Base-by-base conservation (phyloP, 306 rosid genomes). In the Lupinus albus region DNA sequence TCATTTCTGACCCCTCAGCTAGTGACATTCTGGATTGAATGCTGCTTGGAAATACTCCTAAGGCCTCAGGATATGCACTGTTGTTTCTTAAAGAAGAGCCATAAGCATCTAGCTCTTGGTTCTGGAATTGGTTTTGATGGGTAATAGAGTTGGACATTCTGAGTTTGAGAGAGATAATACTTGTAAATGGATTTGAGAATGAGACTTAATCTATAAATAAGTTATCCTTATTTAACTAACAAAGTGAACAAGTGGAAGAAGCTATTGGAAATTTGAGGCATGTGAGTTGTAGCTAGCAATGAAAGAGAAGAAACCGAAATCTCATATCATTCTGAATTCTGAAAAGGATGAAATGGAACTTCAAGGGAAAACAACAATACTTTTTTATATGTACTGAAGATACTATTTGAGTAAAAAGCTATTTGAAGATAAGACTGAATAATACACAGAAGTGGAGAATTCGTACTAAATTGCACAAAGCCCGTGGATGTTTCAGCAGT, bases 101-200 rank as follows among this genome's bases (percentile, higher is more conserved):
- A 72, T 84, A 84, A 65, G 86, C 86, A 70, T 78, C 77, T 61
- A 82, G 75, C n/a, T 80, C 84, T 54, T 83, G 89, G 83, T 77
- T 80, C 51, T 76, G 78, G 55, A 84, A 82, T 32, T 84, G 92
- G 83, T 42, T 75, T 71, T 82, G 90, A 21, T 72, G 69, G 18
- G 83, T 71, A 11, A 89, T 75, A 57, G 89, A 76, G 72, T 80
- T 82, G 44, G 89, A 88, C 82, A 84, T 67, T 6, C 78, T 76
- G 79, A 80, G 74, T 15, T 74, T 77, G 82, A 2, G 63, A 57
- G 54, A 56, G 38, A 33, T 25, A 6, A 33, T 78, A 28, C 56
- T 75, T 30, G 84, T 69, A 53, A 75, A 68, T 58, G 72, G 79
- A 56, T 77, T 74, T 61, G 75, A 59, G 8, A 84, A 78, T 25